phyloP scores from a whole-genome alignment of 176 grass and related monocot genomes.

The Carex cristatella region DNA sequence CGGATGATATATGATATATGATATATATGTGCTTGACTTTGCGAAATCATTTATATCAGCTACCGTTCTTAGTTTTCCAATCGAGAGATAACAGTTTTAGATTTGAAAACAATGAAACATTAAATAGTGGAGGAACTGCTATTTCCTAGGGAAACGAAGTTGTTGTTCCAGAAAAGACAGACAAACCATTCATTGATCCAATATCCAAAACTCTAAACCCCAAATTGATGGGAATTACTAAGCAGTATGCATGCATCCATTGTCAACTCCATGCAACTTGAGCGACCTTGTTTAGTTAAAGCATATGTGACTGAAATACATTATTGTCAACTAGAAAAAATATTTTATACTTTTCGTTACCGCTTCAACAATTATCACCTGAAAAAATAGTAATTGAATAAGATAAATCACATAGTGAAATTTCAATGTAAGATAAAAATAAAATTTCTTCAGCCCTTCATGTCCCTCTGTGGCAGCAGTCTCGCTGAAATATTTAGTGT shows the following conservation, averaged over 20 bases:
- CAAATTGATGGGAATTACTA: background rate
- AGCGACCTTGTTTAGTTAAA: constrained; percentile 26
- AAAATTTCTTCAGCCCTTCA: no score
- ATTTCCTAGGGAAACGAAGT: constrained; percentile 10
- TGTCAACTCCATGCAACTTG: background rate
- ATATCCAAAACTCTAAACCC: constrained; percentile 35
- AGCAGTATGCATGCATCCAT: background rate
- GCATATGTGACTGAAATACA: constrained; percentile 37
- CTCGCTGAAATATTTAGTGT: no score
- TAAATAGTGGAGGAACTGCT: constrained; percentile 6
- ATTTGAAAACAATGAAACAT: constrained; percentile 29
- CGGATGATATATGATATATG: background rate
- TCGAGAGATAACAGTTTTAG: background rate
- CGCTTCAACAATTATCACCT: no score
- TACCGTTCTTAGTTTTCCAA: background rate
- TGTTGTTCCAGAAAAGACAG: constrained; percentile 64
- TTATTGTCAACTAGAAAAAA: no score
- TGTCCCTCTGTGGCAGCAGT: no score
- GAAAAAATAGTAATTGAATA: no score
- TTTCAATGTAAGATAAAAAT: no score
- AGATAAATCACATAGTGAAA: no score
- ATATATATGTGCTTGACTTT: background rate
- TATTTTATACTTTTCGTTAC: no score
- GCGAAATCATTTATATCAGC: background rate
- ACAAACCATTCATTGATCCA: constrained; percentile 51